Evolutionary conservation across 2,329 filamentous ascomycete species (phyloP).

Genomic region (Bisporella sp.): DNA sequence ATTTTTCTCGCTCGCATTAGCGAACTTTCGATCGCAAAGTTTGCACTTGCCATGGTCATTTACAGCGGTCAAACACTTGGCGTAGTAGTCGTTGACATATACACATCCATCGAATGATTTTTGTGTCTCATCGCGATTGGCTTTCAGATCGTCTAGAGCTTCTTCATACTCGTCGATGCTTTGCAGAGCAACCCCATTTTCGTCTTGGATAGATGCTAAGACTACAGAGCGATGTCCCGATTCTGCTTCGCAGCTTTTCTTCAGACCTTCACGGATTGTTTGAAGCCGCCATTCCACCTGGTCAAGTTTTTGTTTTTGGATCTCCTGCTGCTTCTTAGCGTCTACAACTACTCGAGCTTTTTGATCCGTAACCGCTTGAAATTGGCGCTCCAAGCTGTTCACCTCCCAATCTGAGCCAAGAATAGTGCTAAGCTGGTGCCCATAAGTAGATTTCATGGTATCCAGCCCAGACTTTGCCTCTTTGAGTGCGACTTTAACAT

Average conservation of each 20-base stretch:
- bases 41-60: conserved; percentile 66
- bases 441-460: conserved; percentile 70
- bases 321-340: conserved; percentile 64
- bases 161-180: conserved; percentile 47
- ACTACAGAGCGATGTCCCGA: conserved; percentile 53
- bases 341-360: conserved; percentile 53
- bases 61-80: conserved; percentile 57
- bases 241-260: conserved; percentile 56
- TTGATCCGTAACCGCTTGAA: conserved; percentile 53
- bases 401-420: conserved; percentile 63
- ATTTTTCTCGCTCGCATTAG: conserved; percentile 51
- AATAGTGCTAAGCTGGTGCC: conserved; percentile 57
- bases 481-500: conserved; percentile 71
- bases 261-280: conserved; percentile 55
- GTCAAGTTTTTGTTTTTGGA: conserved; percentile 63
- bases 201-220: conserved; percentile 38
- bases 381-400: conserved; percentile 62
- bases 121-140: conserved; percentile 43
- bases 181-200: conserved; percentile 31
- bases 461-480: conserved; percentile 69
- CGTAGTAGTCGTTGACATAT: conserved; percentile 65
- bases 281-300: conserved; percentile 69
- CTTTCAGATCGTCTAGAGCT: conserved; percentile 42
- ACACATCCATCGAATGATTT: conserved; percentile 64
- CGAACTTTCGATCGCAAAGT: conserved; percentile 67